Evolutionary conservation across 1,284 basidiomycete genomes (phyloP).

Genomic region (Cystobasidium slooffiae): DNA sequence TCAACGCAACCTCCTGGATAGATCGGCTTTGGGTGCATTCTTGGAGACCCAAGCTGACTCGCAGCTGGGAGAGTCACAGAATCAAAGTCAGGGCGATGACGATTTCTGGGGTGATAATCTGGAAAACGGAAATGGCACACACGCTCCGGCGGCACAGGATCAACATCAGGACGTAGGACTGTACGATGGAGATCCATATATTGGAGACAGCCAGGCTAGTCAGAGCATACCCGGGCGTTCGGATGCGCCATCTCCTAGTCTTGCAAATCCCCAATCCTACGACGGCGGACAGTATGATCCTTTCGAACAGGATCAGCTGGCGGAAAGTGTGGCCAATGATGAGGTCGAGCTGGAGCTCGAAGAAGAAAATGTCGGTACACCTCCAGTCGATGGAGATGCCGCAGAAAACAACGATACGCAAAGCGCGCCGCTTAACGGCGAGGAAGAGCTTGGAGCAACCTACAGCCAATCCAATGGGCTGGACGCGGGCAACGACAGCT

Average conservation of each 20-base stretch:
- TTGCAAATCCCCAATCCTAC: constrained; percentile 22
- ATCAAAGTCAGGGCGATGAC: neutral
- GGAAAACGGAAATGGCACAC: neutral
- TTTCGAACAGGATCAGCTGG: neutral
- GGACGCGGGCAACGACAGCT: no score
- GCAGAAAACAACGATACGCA: no score
- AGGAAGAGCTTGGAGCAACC: no score
- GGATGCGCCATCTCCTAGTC: constrained; percentile 18
- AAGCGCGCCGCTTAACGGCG: no score
- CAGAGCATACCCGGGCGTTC: constrained; percentile 9
- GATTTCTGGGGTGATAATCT: neutral
- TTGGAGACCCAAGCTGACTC: constrained; percentile 9
- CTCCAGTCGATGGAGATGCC: no score
- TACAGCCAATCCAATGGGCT: no score
- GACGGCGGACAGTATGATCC: neutral
- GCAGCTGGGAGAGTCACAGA: neutral
- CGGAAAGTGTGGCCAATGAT: neutral
- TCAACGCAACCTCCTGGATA: constrained; percentile 1
- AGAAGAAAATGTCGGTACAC: neutral
- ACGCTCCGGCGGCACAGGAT: neutral
- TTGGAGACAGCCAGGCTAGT: constrained; percentile 4
- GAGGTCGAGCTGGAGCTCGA: neutral
- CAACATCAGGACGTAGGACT: neutral
- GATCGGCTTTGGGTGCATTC: constrained; percentile 7
- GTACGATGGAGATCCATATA: neutral